A percentile compares a stretch with the other conserved stretches of the same genome.
Evolutionary conservation across 2,329 filamentous ascomycete species (phyloP).

Genomic region (Epichloe sp.): DNA sequence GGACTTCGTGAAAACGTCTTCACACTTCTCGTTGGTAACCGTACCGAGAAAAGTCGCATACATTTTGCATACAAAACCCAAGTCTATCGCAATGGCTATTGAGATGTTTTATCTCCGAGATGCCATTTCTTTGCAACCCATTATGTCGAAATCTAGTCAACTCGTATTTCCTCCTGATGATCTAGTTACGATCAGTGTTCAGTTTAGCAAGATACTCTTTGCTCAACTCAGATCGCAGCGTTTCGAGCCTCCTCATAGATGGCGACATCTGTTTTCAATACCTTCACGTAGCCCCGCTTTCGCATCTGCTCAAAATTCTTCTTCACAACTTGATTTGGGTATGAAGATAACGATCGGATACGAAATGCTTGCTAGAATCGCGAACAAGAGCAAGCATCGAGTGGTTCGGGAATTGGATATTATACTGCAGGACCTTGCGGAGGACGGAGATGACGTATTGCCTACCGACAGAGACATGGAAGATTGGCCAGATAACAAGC

Average conservation of each 20-base stretch:
- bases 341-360: constrained; percentile 88
- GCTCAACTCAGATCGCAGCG: constrained; percentile 82
- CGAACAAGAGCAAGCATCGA: constrained; percentile 54
- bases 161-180: constrained; percentile 64
- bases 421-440: constrained; percentile 60
- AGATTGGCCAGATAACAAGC: constrained; percentile 46
- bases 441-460: constrained; percentile 52
- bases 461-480: constrained; percentile 63
- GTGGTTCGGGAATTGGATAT: constrained; percentile 63
- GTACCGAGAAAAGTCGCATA: constrained; percentile 74
- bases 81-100: constrained; percentile 67
- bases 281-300: constrained; percentile 2
- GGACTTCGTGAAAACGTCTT: constrained; percentile 53
- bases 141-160: constrained; percentile 40
- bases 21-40: constrained; percentile 62
- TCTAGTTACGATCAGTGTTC: constrained; percentile 63
- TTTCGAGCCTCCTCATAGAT: constrained; percentile 51
- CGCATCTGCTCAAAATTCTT: constrained; percentile 8
- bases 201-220: constrained; percentile 79
- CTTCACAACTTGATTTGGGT: constrained; percentile 48
- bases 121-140: constrained; percentile 56
- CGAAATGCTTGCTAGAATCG: constrained; percentile 67
- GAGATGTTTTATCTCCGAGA: constrained; percentile 92
- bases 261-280: constrained; percentile 23
- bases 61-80: constrained; percentile 61